Evolutionary conservation across 2,329 filamentous ascomycete species (phyloP).

Genomic region (Fusarium sp.): DNA sequence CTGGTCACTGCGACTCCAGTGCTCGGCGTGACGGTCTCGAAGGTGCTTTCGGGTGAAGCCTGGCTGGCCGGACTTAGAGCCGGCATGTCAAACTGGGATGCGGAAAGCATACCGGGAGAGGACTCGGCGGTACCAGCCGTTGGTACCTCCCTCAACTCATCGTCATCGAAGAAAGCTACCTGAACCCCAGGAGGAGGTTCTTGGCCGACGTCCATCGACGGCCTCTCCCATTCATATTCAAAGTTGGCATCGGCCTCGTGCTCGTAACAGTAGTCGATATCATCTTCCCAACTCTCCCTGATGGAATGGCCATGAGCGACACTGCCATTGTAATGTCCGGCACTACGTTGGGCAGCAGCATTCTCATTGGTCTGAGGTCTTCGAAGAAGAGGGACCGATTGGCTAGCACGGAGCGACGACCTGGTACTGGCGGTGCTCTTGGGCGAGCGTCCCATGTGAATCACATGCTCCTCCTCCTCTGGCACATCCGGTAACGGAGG

Average conservation of each 20-base stretch:
- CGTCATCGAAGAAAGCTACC: constrained; percentile 42
- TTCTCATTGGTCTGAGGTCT: constrained; percentile 59
- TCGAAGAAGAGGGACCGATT: constrained; percentile 68
- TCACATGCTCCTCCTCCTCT: constrained; percentile 70
- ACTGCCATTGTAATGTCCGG: constrained; percentile 29
- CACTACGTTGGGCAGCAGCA: constrained; percentile 51
- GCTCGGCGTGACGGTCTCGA: constrained; percentile 61
- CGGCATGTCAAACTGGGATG: constrained; percentile 57
- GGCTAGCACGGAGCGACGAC: constrained; percentile 66
- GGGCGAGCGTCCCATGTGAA: constrained; percentile 55
- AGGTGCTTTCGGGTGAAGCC: constrained; percentile 55
- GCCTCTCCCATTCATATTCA: constrained; percentile 74
- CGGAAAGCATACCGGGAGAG: constrained; percentile 49
- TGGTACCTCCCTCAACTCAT: constrained; percentile 43
- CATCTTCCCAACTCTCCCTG: constrained; percentile 73
- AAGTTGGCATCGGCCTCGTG: constrained; percentile 76
- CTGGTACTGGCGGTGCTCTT: constrained; percentile 61
- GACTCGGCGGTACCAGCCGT: constrained; percentile 33
- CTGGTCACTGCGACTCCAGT: constrained; percentile 55
- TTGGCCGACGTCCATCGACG: constrained; percentile 61
- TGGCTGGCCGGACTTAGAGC: constrained; percentile 64
- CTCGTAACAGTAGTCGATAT: constrained; percentile 78
- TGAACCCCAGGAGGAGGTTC: constrained; percentile 42
- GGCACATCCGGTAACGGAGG: constrained; percentile 68
- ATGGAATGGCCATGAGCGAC: constrained; percentile 49